Percentiles rank a stretch among this genome's conserved stretches.
These are phyloP conservation scores for Termitomyces sp. DNA, from an alignment of 768 basidiomycete species.

Conservation along the genomic window DNA sequence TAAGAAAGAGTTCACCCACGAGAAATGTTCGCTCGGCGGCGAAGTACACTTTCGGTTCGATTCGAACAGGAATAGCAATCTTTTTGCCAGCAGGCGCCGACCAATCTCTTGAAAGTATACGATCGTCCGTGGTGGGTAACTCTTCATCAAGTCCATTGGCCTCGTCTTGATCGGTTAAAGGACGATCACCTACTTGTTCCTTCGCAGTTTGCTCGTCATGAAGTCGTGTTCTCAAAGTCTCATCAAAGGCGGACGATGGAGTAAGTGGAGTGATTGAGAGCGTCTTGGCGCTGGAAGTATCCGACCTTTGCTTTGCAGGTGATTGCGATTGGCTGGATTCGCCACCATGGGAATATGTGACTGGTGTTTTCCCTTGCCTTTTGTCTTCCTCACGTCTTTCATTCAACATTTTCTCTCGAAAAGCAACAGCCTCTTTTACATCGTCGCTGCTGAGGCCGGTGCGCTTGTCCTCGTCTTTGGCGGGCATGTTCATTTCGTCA, in stretches of 20 bases:
- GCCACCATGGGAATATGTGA: not conserved
- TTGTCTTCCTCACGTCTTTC: conserved; percentile 29
- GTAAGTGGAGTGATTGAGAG: conserved; percentile 85
- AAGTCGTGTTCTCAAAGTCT: conserved; percentile 70
- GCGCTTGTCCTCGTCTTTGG: conserved; percentile 76
- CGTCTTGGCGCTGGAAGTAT: conserved; percentile 19
- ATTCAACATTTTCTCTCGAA: conserved; percentile 77
- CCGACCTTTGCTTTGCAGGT: conserved; percentile 25
- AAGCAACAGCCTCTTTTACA: conserved; percentile 81
- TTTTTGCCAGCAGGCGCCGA: conserved; percentile 80
- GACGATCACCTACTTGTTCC: conserved; percentile 21
- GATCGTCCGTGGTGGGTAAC: conserved; percentile 33
- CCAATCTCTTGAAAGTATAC: conserved; percentile 63
- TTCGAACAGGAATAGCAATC: conserved; percentile 90
- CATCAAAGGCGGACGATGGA: conserved; percentile 77
- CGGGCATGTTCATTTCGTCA: conserved; percentile 62
- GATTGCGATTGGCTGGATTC: conserved; percentile 9
- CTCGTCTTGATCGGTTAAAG: conserved; percentile 33
- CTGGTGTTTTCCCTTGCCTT: conserved; percentile 15
- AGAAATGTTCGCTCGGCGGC: conserved; percentile 93
- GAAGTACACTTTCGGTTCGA: conserved; percentile 98
- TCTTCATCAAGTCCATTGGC: conserved; percentile 21
- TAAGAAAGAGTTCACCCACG: conserved; percentile 41
- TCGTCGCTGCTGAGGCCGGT: conserved; percentile 70
- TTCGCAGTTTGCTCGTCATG: conserved; percentile 25